Evolutionary conservation across 371 early-diverging fungal genomes (phyloP), one percentile per base, ranked within the genome.

Genomic region (Blakeslea trispora): DNA sequence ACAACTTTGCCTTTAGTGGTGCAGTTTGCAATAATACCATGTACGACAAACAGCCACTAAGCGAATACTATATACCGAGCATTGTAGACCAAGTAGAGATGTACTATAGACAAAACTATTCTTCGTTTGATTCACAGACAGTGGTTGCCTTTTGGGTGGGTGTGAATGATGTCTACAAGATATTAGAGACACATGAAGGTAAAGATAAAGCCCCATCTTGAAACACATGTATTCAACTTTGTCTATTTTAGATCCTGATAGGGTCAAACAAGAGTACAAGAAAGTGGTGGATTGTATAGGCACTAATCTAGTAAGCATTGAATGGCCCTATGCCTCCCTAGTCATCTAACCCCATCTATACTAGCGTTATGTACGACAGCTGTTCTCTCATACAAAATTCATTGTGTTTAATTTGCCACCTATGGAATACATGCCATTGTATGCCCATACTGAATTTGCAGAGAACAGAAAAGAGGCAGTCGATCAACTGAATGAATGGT

Each of bases 1-100:
- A 75, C 35, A 73, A 59, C 23, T 78, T 78, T 64, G 79, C 79
- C 3, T 78, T 68, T 50, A 64, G 65, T 46, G 79, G 75, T 0
- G 69, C 75, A 5, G 69, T 73, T 0, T 78, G 79, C 18, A 56
- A 73, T 15, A 64, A 67, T 41, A 50, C 31, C 9, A 40, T 67
- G 18, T 71, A 70, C 53, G 32, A 47, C 9, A 40, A 50, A 3
- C 48, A 44, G 35, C 23, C 50, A 14, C 24, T 46, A 7, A 49
- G 22, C 15, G 50, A 51, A 15, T 31, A 14, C 14, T 61, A 51
- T 21, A 61, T 60, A 35, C 77, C 77, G 4, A 73, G 75, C 45
- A 61, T 78, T 18, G 54, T 51, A 10, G 79, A 78, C 48, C 79
- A 78, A 63, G 51, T 75, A 4, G 75, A 73, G 50, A 71, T 73